Evolutionary conservation across 1,284 basidiomycete genomes (phyloP).

Genomic region (Ceraceosorus bombacis): DNA sequence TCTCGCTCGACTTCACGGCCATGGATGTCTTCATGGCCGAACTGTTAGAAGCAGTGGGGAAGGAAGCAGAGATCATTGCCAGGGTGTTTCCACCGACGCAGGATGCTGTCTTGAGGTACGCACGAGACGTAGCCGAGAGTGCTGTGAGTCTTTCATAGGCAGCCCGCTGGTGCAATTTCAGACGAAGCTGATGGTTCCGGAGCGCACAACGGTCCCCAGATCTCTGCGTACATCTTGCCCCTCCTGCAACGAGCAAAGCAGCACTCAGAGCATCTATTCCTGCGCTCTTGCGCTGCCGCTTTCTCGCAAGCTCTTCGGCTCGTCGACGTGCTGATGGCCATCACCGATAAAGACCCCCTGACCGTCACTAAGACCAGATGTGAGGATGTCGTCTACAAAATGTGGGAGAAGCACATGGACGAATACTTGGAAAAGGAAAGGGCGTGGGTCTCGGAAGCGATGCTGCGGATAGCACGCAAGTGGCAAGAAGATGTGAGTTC

Average conservation of each 20-base stretch:
- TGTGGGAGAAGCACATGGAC: constrained; percentile 93
- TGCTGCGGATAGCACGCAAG: constrained; percentile 66
- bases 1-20: constrained; percentile 68
- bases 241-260: constrained; percentile 71
- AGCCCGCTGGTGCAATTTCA: neutral
- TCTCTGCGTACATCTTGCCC: constrained; percentile 75
- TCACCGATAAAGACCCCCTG: constrained; percentile 31
- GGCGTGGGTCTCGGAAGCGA: constrained; percentile 66
- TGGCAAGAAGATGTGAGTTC: constrained; percentile 65
- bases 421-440: constrained; percentile 92
- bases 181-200: constrained; percentile 3
- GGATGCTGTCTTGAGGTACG: constrained; percentile 65
- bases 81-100: constrained; percentile 75
- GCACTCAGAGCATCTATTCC: constrained; percentile 65
- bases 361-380: constrained; percentile 47
- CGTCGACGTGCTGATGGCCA: constrained; percentile 55
- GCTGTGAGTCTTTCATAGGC: constrained; percentile 51
- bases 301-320: constrained; percentile 81
- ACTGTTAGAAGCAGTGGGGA: constrained; percentile 59
- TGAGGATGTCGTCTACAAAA: constrained; percentile 72
- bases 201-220: constrained; percentile 50
- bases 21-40: constrained; percentile 84
- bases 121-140: constrained; percentile 67
- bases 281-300: constrained; percentile 77
- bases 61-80: constrained; percentile 71